Percentiles rank a stretch among this genome's conserved stretches.
These are phyloP conservation scores for Xylaria sp. DNA, from an alignment of 2,329 filamentous ascomycete genomes.

Conservation along the genomic window DNA sequence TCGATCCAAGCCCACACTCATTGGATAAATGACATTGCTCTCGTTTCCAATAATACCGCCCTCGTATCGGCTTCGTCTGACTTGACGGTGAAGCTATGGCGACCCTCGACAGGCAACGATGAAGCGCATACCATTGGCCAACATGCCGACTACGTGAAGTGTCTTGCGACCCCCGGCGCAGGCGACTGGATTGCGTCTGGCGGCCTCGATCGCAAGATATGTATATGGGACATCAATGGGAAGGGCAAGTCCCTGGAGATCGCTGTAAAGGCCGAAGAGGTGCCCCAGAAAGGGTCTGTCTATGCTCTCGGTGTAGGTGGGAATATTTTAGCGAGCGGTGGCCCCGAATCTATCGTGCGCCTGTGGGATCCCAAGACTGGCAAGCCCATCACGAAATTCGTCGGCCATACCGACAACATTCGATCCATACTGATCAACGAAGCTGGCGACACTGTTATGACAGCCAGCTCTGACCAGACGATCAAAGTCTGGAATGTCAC, in stretches of 20 bases:
- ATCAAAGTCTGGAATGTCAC: slow-evolving; percentile 98
- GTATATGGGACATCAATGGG: slow-evolving; percentile 88
- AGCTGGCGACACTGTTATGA: slow-evolving; percentile 85
- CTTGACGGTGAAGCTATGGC: slow-evolving; percentile 87
- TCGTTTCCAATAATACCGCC: slow-evolving; percentile 71
- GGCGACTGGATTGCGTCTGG: slow-evolving; percentile 89
- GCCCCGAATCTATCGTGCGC: slow-evolving; percentile 86
- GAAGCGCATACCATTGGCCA: slow-evolving; percentile 79
- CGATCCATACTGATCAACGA: slow-evolving; percentile 86
- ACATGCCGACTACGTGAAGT: slow-evolving; percentile 95
- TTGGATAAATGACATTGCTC: slow-evolving; percentile 90
- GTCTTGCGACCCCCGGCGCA: slow-evolving; percentile 67
- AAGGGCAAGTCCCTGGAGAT: slow-evolving; percentile 83
- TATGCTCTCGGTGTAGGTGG: slow-evolving; percentile 81
- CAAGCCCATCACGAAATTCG: slow-evolving; percentile 89
- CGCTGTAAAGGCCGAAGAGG: slow-evolving; percentile 76
- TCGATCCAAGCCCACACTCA: slow-evolving; percentile 77
- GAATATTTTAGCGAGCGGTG: slow-evolving; percentile 82
- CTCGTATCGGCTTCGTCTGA: slow-evolving; percentile 91
- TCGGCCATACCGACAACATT: slow-evolving; percentile 93
- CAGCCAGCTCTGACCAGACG: slow-evolving; percentile 91
- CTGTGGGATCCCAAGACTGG: slow-evolving; percentile 88
- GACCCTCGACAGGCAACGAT: slow-evolving; percentile 62
- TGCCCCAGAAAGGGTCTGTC: slow-evolving; percentile 84
- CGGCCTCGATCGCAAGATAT: slow-evolving; percentile 86